Evolutionary conservation across 1,284 basidiomycete species (phyloP).

Genomic region (Cystobasidiaceae sp.): DNA sequence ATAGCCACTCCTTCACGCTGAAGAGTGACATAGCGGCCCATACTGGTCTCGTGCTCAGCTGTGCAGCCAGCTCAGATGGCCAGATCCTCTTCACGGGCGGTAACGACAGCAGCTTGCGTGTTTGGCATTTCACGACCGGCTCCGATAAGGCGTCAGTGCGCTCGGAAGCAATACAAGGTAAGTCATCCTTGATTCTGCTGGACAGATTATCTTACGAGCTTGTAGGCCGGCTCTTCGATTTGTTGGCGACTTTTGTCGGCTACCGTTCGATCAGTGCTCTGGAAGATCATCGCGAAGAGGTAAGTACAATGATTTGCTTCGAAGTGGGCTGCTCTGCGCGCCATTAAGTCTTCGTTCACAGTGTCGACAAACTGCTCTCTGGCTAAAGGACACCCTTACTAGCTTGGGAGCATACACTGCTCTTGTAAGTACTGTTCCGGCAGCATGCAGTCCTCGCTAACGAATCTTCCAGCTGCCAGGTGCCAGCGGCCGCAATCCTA

Average conservation of each 20-base stretch:
- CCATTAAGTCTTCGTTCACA: background rate
- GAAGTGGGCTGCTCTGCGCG: too few relatives aligned
- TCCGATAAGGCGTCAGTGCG: slow-evolving; percentile 40
- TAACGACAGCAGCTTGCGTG: slow-evolving; percentile 47
- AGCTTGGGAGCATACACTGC: slow-evolving; percentile 76
- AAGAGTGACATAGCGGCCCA: slow-evolving; percentile 75
- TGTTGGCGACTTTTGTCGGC: slow-evolving; percentile 78
- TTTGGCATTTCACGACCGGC: slow-evolving; percentile 40
- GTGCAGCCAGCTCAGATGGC: slow-evolving; percentile 49
- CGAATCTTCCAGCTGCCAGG: slow-evolving; percentile 38
- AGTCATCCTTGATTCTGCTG: slow-evolving; percentile 44
- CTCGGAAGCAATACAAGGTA: slow-evolving; percentile 32
- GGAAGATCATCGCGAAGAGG: slow-evolving; percentile 66
- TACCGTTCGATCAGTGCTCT: slow-evolving; percentile 76
- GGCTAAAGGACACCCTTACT: slow-evolving; percentile 76
- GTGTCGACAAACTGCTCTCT: slow-evolving; percentile 84
- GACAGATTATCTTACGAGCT: background rate
- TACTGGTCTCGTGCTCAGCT: slow-evolving; percentile 72
- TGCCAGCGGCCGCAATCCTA: slow-evolving; percentile 57
- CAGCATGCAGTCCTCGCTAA: background rate
- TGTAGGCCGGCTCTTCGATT: slow-evolving; percentile 51
- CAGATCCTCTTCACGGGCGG: slow-evolving; percentile 31
- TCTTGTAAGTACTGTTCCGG: slow-evolving; percentile 56
- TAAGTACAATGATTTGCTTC: slow-evolving; percentile 33
- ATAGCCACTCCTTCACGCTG: slow-evolving; percentile 75